Percentiles rank a stretch among this genome's conserved stretches.
Conservation (phyloP, 2,329 filamentous ascomycete species). For the Diaporthe destruens region DNA sequence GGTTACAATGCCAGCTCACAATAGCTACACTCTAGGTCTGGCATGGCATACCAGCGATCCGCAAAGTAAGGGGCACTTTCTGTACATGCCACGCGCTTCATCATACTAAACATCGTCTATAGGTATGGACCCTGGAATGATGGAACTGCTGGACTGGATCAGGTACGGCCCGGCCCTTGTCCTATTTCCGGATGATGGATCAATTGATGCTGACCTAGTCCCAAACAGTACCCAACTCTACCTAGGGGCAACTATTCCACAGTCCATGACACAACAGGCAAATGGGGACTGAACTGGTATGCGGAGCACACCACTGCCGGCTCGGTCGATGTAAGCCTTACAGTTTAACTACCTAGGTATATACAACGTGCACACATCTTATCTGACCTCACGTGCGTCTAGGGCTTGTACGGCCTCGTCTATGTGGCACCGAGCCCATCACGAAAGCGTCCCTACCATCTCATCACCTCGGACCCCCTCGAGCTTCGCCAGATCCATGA, state of each 20-base stretch:
- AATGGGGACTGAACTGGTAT: slow-evolving; percentile 43
- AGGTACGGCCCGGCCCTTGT: slow-evolving; percentile 32
- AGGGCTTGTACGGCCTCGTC: slow-evolving; percentile 42
- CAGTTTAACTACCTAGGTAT: no score
- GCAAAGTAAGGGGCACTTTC: background rate
- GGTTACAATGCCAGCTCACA: background rate
- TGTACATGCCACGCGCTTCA: background rate
- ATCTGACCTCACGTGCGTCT: background rate
- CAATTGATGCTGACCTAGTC: background rate
- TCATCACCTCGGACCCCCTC: slow-evolving; percentile 35
- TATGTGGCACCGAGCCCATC: slow-evolving; percentile 42
- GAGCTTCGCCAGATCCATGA: slow-evolving; percentile 41
- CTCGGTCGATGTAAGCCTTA: slow-evolving; percentile 36
- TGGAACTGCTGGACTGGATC: slow-evolving; percentile 40
- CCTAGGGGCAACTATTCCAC: slow-evolving; percentile 41
- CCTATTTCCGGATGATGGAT: background rate
- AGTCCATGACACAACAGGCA: slow-evolving; percentile 40
- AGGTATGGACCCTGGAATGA: slow-evolving; percentile 43
- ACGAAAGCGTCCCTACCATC: slow-evolving; percentile 41
- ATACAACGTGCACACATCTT: background rate
- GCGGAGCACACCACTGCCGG: slow-evolving; percentile 42
- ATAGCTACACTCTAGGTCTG: slow-evolving; percentile 20
- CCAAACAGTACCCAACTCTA: slow-evolving; percentile 40
- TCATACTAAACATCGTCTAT: background rate
- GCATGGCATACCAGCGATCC: slow-evolving; percentile 12